Conservation (phyloP, 768 basidiomycete species). For the Lactarius tabidus region DNA sequence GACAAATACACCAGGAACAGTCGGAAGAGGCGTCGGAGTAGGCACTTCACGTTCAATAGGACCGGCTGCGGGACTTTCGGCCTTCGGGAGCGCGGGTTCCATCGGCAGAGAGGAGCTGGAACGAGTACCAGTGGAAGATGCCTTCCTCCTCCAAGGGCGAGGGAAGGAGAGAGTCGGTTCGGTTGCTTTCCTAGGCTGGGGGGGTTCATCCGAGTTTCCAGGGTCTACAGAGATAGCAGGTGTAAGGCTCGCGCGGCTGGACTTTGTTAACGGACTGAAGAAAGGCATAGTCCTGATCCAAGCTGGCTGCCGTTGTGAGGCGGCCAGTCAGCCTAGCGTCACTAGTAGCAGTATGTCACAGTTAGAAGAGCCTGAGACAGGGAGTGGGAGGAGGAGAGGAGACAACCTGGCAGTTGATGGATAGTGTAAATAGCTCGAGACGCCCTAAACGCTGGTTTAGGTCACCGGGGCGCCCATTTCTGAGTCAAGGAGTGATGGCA, state of each 20-base stretch:
- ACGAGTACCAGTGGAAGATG: background rate
- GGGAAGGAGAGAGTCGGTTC: background rate
- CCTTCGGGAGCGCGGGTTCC: background rate
- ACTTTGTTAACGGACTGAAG: slow-evolving; percentile 1
- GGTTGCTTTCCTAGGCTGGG: background rate
- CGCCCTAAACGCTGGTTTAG: too few species aligned
- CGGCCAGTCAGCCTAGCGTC: too few species aligned
- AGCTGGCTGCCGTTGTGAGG: too few species aligned
- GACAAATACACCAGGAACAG: background rate
- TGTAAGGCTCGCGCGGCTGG: background rate
- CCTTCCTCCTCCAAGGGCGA: slow-evolving; percentile 2
- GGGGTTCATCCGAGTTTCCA: background rate
- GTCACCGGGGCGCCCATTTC: too few species aligned
- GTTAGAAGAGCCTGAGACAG: too few species aligned
- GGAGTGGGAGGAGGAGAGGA: too few species aligned
- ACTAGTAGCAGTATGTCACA: too few species aligned
- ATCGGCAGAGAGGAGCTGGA: background rate
- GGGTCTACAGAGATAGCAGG: background rate
- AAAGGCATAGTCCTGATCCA: slow-evolving; percentile 11
- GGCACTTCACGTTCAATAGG: background rate
- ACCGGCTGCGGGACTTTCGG: background rate
- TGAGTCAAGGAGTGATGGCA: too few species aligned
- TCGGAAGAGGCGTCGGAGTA: background rate
- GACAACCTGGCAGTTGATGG: too few species aligned
- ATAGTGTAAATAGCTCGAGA: too few species aligned